Base-by-base conservation (phyloP, 1,284 basidiomycete species). In the Ceratobasidium papillatum region DNA sequence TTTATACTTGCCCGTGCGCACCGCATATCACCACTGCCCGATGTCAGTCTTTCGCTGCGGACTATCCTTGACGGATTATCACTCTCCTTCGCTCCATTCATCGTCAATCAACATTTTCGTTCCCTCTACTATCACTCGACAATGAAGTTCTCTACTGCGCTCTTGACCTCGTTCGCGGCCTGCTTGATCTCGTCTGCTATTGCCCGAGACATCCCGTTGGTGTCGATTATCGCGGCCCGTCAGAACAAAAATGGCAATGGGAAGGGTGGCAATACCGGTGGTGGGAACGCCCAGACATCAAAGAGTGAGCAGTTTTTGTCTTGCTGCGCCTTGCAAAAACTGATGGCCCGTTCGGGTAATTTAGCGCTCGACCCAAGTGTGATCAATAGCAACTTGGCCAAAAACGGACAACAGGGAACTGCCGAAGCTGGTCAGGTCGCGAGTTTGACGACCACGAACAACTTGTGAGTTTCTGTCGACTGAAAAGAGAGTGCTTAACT, bases 361-460 rank as follows among this genome's bases (percentile, higher is more conserved):
- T 52, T 47, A 79, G 78, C 63, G n/a, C 78, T 80, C 47, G 77
- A 79, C 68, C 63, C 43, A 0, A 72, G 62, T 19, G 75, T 80
- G 7, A 74, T 80, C 32, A 74, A 77, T 41, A 61, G 51, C 9
- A 77, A 76, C 41, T 68, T 76, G 22, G 75, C 78, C 32, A 78
- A 77, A 22, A 63, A 45, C 22, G 77, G 75, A 5, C 77, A 79
- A 62, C 78, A 78, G 11, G 71, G 78, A 9, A 54, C 38, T n/a
- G 27, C 45, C 5, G 69, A 73, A 12, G 76, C 79, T 47, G 79
- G 79, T 32, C 80, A 82, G 64, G 80, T 80, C 49, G 79, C 80
- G 0, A 80, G 78, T 27, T 78, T 80, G 1, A 80, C 80, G 1
- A 78, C 78, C 43, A 76, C 71, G 45, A 81, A 82, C 76, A 82